Conservation (phyloP, 2,329 filamentous ascomycete species). For the Thelonectria olida region DNA sequence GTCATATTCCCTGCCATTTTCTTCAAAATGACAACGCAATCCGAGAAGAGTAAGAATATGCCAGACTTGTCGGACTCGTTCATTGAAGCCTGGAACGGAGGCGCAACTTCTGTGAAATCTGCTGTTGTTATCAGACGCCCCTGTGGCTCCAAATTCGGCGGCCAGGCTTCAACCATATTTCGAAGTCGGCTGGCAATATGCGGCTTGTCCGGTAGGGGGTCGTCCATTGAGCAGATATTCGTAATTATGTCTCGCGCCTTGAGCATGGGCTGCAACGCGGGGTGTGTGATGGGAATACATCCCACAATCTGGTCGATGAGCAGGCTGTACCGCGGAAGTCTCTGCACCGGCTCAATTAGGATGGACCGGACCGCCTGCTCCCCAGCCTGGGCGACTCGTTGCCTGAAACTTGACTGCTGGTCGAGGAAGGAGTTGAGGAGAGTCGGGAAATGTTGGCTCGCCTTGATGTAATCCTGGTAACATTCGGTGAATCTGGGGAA, state of each 20-base stretch:
- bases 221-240: slow-evolving; percentile 95
- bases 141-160: slow-evolving; percentile 72
- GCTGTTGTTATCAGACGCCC: slow-evolving; percentile 84
- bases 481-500: slow-evolving; percentile 91
- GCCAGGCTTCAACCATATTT: slow-evolving; percentile 82
- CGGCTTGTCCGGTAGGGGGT: slow-evolving; percentile 72
- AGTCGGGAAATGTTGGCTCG: slow-evolving; percentile 86
- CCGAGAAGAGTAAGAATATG: slow-evolving; percentile 85
- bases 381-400: slow-evolving; percentile 81
- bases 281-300: slow-evolving; percentile 85
- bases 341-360: slow-evolving; percentile 95
- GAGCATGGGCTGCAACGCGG: slow-evolving; percentile 82
- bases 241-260: slow-evolving; percentile 93
- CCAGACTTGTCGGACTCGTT: slow-evolving; percentile 63
- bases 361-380: slow-evolving; percentile 92
- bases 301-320: slow-evolving; percentile 96
- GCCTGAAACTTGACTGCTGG: slow-evolving; percentile 83
- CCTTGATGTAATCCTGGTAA: slow-evolving; percentile 92
- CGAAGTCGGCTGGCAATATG: slow-evolving; percentile 79
- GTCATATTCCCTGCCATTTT: slow-evolving; percentile 72
- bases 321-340: slow-evolving; percentile 91
- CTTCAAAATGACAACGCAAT: slow-evolving; percentile 79
- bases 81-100: slow-evolving; percentile 69
- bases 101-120: slow-evolving; percentile 79
- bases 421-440: slow-evolving; percentile 83